Conservation (phyloP, 257 asterid species). For the Capsicum rhomboideum region DNA sequence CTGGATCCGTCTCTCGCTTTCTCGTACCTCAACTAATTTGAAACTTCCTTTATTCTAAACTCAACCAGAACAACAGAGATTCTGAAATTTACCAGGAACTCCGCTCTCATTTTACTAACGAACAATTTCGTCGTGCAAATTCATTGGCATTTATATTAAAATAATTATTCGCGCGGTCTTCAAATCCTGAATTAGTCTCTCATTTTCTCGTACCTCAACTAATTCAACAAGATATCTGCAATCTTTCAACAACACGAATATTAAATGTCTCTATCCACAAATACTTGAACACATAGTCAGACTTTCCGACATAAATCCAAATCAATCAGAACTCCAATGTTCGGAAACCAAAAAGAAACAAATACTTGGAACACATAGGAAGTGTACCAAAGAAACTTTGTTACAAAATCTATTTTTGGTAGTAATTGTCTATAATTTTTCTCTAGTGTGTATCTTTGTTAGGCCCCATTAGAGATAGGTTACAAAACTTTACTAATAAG, state of each 20-base stretch:
- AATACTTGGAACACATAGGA: too few species aligned
- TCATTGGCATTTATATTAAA: not conserved
- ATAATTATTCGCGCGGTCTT: fast-evolving
- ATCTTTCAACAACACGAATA: not conserved
- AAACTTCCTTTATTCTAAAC: too few species aligned
- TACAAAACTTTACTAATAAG: not conserved
- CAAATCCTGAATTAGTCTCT: not conserved
- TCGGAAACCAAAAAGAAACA: too few species aligned
- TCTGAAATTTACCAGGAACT: too few species aligned
- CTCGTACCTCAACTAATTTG: not conserved
- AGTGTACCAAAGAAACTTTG: not conserved
- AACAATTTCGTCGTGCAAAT: not conserved
- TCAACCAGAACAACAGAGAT: too few species aligned
- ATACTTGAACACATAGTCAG: not conserved
- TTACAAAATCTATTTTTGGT: not conserved
- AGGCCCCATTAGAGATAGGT: not conserved
- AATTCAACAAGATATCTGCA: not conserved
- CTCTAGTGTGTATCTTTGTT: not conserved
- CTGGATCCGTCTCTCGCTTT: not conserved
- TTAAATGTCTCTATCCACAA: not conserved
- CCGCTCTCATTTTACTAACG: too few species aligned
- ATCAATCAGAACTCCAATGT: too few species aligned
- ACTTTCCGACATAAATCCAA: too few species aligned
- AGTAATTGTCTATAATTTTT: not conserved
- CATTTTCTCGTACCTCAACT: not conserved